Base-by-base conservation (phyloP, 345 rosid genomes). In the Moricandia arvensis region DNA sequence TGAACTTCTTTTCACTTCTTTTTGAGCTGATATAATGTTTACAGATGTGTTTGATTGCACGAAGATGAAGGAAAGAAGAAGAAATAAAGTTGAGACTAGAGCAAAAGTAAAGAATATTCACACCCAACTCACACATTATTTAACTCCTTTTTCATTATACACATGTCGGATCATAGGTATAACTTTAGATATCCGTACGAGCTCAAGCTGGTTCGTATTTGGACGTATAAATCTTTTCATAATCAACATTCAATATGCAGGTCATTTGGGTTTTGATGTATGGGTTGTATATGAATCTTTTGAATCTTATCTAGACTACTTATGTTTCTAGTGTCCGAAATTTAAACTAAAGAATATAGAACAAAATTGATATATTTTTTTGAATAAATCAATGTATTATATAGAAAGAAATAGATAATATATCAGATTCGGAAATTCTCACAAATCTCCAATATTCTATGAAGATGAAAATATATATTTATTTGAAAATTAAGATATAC, bases 1-100 rank as follows among this genome's bases (percentile, higher is more conserved):
- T 73, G 68, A 53, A 68, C 78, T 79, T 72, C 70, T 73, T n/a
- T 78, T 78, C 77, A 73, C 64, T 66, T 72, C 67, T 8, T 73
- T 71, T 77, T 65, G 8, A 60, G 73, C 53, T 61, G 74, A 68
- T 75, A 12, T 30, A 60, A 51, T 33, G 61, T 68, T 67, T 75
- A 26, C 62, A 47, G 38, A 60, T 35, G 68, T 49, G 45, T 75
- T 69, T 62, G 74, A 69, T 69, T 75, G 68, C 73, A 75, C 67
- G 63, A 58, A 58, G 67, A 31, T 21, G 38, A 69, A 34, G 17
- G 12, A 1, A 33, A 29, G n/a, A 43, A 54, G 59, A 17, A 45
- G 11, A 45, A 9, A 33, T 43, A 43, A 63, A 54, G 58, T 37
- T 27, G 6, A 49, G 21, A 45, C n/a, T 15, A n/a, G 34, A 45